These are phyloP conservation scores for Alternaria brassicae DNA, from an alignment of 2,329 filamentous ascomycete species.

Conservation along the genomic window DNA sequence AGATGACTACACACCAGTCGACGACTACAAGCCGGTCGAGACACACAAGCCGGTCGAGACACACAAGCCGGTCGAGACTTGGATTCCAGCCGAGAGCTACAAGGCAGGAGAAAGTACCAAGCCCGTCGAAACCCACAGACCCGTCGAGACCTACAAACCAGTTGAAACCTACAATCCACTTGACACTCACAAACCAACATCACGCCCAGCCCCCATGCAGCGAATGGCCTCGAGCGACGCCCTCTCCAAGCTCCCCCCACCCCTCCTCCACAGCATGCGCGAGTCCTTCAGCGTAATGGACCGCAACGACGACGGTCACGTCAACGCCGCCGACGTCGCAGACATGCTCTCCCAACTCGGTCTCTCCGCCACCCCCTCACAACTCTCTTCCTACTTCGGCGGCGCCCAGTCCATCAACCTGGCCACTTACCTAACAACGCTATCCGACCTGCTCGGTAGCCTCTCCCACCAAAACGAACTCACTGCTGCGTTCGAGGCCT, in stretches of 20 bases:
- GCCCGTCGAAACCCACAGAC: conserved; percentile 52
- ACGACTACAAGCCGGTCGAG: conserved; percentile 12
- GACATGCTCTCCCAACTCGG: conserved; percentile 89
- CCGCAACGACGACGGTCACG: conserved; percentile 81
- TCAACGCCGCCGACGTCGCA: conserved; percentile 82
- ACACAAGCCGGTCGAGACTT: neutral
- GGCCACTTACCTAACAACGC: conserved; percentile 81
- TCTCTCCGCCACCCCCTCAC: conserved; percentile 72
- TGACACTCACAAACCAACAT: conserved; percentile 15
- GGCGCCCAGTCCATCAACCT: conserved; percentile 77
- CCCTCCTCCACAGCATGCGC: conserved; percentile 84
- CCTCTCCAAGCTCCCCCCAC: conserved; percentile 76
- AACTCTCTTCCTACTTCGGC: conserved; percentile 82
- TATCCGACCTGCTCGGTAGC: conserved; percentile 75
- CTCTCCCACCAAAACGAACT: conserved; percentile 82
- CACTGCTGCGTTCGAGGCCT: conserved; percentile 88
- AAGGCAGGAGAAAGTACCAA: conserved; percentile 24
- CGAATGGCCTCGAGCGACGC: conserved; percentile 39
- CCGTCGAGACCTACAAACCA: conserved; percentile 6
- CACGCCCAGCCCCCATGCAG: conserved; percentile 35
- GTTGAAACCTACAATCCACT: conserved; percentile 53
- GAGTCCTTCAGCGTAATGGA: conserved; percentile 95
- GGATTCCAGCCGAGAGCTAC: neutral
- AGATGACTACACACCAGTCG: neutral
- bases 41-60: neutral